phyloP scores from a whole-genome alignment of 1,284 basidiomycete genomes.

The Heterobasidion occidentale region DNA sequence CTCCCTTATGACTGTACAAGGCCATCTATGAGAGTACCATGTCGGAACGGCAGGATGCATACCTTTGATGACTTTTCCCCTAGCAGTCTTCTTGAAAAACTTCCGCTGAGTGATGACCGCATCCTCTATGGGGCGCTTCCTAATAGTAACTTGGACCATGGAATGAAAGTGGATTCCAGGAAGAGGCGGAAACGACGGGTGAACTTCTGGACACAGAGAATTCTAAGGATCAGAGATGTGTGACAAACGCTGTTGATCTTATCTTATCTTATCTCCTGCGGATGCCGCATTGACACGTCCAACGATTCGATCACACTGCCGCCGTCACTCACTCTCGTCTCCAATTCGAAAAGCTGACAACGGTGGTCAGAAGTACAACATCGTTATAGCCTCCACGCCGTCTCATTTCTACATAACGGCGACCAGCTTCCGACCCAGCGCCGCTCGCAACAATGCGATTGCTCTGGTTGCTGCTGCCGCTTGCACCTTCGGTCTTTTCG shows the following conservation, averaged over 20 bases:
- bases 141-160: conserved; percentile 67
- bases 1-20: conserved; percentile 76
- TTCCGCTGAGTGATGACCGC: conserved; percentile 76
- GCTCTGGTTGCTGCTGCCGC: conserved; percentile 21
- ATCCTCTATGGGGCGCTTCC: conserved; percentile 69
- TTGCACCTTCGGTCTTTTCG: conserved; percentile 17
- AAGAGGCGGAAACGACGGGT: neutral
- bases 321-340: neutral
- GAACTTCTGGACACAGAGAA: neutral
- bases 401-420: no score
- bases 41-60: conserved; percentile 9
- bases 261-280: conserved; percentile 7
- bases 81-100: conserved; percentile 92
- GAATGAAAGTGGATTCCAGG: neutral
- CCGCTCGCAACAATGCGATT: conserved; percentile 18
- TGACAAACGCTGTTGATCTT: neutral
- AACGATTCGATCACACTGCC: neutral
- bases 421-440: neutral
- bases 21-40: neutral
- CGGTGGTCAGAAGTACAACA: neutral
- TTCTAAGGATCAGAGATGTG: no score
- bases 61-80: conserved; percentile 94
- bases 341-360: neutral
- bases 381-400: no score
- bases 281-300: neutral